Base-by-base conservation (phyloP, 768 basidiomycete species). In the Rhodocollybia butyracea region DNA sequence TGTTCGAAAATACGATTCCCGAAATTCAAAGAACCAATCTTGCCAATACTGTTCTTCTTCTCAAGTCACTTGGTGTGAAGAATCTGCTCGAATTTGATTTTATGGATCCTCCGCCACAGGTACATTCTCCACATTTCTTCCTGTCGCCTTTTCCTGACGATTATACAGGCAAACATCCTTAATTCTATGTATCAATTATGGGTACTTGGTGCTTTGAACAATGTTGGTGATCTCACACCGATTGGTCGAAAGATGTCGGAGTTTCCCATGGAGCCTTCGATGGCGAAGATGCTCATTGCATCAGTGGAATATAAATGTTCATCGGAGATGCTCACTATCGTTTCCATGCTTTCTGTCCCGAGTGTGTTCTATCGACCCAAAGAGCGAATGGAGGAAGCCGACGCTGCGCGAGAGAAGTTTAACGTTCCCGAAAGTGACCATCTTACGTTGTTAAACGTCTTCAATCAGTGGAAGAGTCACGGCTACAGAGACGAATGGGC, bases 31-130 rank as follows among this genome's bases (percentile, higher is more conserved):
- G 97, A 43, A 99, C 97, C 10, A 98, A 99, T 71, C 71, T 99
- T 54, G 95, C 97, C 19, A 98, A 99, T 64, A 99, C 96, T 0
- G 97, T 98, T 0, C 72, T 98, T 21, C 72, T 98, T 34, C 78
- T 99, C 56, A 99, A 98, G 68, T 95, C 95, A 3, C 78, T 99
- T 5, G 96, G 97, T 10, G 97, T 99, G 39, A 97, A 97, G 76
- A 94, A 98, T 67, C 72, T 98, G 39, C 80, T 99, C 21, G 96
- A 99, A 71, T 99, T 98, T 65, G 96, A 98, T 71, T 99, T 99
- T 67, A 98, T 99, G 97, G 97, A 99, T 68, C 97, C 97, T n/a
- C 97, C 97, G 21, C 97, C 97, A n/a, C 94, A 96, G 80, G 91
- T 88, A 62, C 53, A 69, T 60, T 45, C 19, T 46, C 29, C 46